Evolutionary conservation across 192 early-diverging fungal genomes (phyloP).

Genomic region (Rhizophagus sp.): DNA sequence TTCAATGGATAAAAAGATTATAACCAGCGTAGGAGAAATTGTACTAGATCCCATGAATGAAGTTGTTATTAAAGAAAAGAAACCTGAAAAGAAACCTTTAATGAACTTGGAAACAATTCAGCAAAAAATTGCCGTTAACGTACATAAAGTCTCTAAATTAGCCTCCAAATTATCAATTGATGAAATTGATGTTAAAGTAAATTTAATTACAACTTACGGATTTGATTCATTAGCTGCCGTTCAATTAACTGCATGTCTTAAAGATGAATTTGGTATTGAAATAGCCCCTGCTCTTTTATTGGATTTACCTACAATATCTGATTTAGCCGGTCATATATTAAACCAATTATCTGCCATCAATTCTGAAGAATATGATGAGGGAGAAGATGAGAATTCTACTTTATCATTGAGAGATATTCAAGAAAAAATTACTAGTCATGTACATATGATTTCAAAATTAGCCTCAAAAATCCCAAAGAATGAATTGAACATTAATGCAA

Average conservation of each 20-base stretch:
- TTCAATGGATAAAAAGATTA: conserved; percentile 21
- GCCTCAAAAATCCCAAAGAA: neutral
- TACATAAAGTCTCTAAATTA: conserved; percentile 17
- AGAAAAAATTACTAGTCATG: neutral
- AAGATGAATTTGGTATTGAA: conserved; percentile 23
- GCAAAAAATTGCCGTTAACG: neutral
- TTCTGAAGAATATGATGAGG: neutral
- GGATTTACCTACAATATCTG: conserved; percentile 1
- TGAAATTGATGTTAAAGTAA: neutral
- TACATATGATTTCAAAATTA: neutral
- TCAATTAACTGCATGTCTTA: conserved; percentile 22
- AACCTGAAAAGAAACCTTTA: neutral
- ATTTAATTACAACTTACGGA: conserved; percentile 15
- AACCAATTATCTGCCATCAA: neutral
- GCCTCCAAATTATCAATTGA: neutral
- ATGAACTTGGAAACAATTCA: neutral
- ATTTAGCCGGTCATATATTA: neutral
- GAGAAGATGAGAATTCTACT: neutral
- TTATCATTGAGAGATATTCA: neutral
- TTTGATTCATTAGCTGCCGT: conserved; percentile 23
- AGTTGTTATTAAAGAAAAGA: neutral
- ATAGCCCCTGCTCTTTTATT: conserved; percentile 6
- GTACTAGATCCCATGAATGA: neutral
- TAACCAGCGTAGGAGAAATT: neutral
- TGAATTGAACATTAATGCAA: neutral